phyloP scores from a whole-genome alignment of 768 basidiomycete genomes.

The Phaffia australis region DNA sequence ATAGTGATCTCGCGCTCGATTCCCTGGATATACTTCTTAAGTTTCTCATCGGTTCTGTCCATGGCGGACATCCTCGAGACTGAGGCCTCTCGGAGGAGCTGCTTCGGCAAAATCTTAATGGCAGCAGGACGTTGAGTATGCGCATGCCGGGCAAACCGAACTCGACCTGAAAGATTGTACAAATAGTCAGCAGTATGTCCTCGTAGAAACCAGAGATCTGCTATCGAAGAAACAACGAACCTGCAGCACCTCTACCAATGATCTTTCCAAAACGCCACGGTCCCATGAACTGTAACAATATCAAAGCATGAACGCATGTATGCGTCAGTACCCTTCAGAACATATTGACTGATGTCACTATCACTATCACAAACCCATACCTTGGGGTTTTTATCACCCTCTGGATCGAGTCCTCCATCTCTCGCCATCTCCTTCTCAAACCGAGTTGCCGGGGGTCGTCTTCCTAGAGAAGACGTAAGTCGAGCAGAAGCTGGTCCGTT shows the following conservation, averaged over 20 bases:
- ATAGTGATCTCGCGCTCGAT: slow-evolving; percentile 93
- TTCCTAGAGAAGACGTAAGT: no score
- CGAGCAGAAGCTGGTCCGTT: no score
- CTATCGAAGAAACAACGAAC: background rate
- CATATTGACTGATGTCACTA: background rate
- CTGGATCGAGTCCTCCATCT: slow-evolving; percentile 1
- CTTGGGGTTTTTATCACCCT: background rate
- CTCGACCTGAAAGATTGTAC: slow-evolving; percentile 45
- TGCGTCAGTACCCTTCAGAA: slow-evolving; percentile 3
- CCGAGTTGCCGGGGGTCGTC: background rate
- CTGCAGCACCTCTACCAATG: slow-evolving; percentile 12
- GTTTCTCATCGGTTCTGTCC: slow-evolving; percentile 35
- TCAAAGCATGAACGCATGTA: background rate
- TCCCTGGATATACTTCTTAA: slow-evolving; percentile 59
- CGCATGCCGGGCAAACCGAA: slow-evolving; percentile 81
- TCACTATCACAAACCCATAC: slow-evolving; percentile 1
- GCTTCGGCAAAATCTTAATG: slow-evolving; percentile 84
- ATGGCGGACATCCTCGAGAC: slow-evolving; percentile 42
- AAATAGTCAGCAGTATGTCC: background rate
- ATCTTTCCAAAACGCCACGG: slow-evolving; percentile 8
- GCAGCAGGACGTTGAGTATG: slow-evolving; percentile 84
- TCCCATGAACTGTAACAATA: background rate
- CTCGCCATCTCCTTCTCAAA: slow-evolving; percentile 24
- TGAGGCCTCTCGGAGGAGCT: slow-evolving; percentile 44
- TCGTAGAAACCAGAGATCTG: background rate